Conservation (phyloP, 2,329 filamentous ascomycete species). For the Didymella exigua region DNA sequence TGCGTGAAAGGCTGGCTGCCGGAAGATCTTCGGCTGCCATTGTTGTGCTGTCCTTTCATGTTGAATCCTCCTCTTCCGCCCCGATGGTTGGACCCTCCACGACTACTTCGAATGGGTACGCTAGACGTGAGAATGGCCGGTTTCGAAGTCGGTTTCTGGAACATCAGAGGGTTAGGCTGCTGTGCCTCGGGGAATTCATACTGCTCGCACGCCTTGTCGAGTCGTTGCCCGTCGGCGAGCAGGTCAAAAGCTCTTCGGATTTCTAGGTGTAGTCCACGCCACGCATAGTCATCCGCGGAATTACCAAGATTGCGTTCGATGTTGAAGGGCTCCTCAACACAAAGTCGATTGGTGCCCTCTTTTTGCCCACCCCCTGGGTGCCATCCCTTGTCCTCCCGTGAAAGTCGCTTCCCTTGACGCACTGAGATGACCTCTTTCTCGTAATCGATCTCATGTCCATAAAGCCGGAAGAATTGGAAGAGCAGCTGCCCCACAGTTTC, state of each 20-base stretch:
- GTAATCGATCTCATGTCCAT: constrained; percentile 91
- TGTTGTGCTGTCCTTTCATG: constrained; percentile 53
- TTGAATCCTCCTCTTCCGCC: constrained; percentile 54
- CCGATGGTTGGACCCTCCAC: constrained; percentile 53
- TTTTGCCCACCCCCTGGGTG: constrained; percentile 62
- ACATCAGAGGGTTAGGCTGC: constrained; percentile 61
- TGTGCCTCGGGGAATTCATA: constrained; percentile 82
- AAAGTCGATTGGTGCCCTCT: constrained; percentile 72
- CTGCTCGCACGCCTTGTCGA: constrained; percentile 84
- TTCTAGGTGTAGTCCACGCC: constrained; percentile 87
- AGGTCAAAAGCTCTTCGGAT: constrained; percentile 85
- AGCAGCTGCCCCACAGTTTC: constrained; percentile 84
- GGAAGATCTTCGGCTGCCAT: constrained; percentile 58
- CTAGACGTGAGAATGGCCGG: constrained; percentile 61
- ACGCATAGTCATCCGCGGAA: constrained; percentile 93
- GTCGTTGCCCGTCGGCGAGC: constrained; percentile 72
- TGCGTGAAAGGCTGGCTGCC: constrained; percentile 58
- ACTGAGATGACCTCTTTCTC: constrained; percentile 84
- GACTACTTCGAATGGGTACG: constrained; percentile 56
- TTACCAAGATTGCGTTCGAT: constrained; percentile 87
- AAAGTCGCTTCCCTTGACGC: constrained; percentile 75
- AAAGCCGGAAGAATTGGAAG: constrained; percentile 94
- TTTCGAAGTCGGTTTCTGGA: constrained; percentile 59
- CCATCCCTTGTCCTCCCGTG: constrained; percentile 89
- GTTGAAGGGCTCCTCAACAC: constrained; percentile 97